Base-by-base conservation (phyloP, 495 filamentous ascomycete species). In the Entonaema liquescens region DNA sequence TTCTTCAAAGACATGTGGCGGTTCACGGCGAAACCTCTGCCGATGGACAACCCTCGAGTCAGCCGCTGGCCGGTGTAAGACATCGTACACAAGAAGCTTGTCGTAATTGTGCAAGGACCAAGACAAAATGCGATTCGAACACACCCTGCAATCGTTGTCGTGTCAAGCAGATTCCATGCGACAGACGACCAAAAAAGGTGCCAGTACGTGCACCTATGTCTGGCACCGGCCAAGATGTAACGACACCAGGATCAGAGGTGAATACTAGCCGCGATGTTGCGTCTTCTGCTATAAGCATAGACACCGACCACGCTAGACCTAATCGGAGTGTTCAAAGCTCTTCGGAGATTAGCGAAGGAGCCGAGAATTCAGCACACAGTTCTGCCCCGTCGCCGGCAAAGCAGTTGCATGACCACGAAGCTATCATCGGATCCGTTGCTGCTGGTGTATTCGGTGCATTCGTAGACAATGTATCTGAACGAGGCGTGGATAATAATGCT, bases 51-150 rank as follows among this genome's bases (percentile, higher is more conserved):
- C 3, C 53, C 40, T 57, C 53, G 2, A 38, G 26, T 28, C 62
- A 47, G 19, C 49, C 33, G 9, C 21, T 47, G 17, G 19, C 17
- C 6, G 36, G 62, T 44, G 62, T 65, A 35, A 65, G 62, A 29
- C 49, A 53, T 15, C 62, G 62, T 38, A 65, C 62, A 3, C 62
- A 65, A 28, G 38, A 53, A 25, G 62, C 62, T 17, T 65, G 62
- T 38, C 62, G 62, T 21, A 65, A 65, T 57, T 65, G 53, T 33
- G 62, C 62, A 6, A 65, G 47, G 38, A 65, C 52, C n/a, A 65
- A 65, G 28, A 52, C 62, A 5, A 65, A 65, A 49, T 65, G 62
- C n/a, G 62, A 65, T 49, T 57, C 62, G 21, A 57, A 57, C 35
- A 47, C 53, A 17, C 62, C 62, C n/a, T 65, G 62, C 52, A 57